Base-by-base conservation (phyloP, 257 asterid species). In the Leonotis leonurus region DNA sequence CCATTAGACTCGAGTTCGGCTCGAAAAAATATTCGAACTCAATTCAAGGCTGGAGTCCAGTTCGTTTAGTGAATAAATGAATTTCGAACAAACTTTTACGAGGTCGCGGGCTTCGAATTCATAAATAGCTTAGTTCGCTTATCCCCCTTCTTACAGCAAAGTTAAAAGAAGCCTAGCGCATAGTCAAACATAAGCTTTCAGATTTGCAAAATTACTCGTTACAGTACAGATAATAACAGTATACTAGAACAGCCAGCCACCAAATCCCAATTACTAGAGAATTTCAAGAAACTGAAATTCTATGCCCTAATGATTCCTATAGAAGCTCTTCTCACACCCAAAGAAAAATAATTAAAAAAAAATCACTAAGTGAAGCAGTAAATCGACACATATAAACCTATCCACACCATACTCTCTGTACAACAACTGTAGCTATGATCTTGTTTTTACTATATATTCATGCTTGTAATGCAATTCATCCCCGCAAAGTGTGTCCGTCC, bases 241-340 rank as follows among this genome's bases (percentile, higher is more conserved):
- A 52, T 64, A 12, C 21, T 39, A 13, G 22, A 65, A 60, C 73
- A 69, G 37, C n/a, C n/a, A n/a, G 40, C 74, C 32, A 49, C 60
- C 60, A 66, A 72, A 65, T 27, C 57, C 53, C 26, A 25, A 41
- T 21, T 44, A 29, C 77, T 51, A 45, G 40, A 59, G 65, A 66
- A 58, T 72, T 72, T 60, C 77, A 60, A 52, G 64, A 46, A 67
- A 67, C 39, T 67, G 73, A 73, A 73, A 73, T 61, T 61, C 78
- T 54, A 9, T 52, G 22, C 13, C 56, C 65, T 59, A 65, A 50
- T 45, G 25, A 44, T 71, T 59, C 43, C 77, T 65, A 44, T 12
- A 7, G 26, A 61, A 49, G n/a, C 8, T 24, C 39, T n/a, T 18
- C 21, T 18, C 44, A 66, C 67, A 35, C 67, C 35, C 43, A 36